A percentile compares a stretch with the other conserved stretches of the same genome.
Conservation (phyloP, 768 basidiomycete species). For the Tubosaeta sp. region DNA sequence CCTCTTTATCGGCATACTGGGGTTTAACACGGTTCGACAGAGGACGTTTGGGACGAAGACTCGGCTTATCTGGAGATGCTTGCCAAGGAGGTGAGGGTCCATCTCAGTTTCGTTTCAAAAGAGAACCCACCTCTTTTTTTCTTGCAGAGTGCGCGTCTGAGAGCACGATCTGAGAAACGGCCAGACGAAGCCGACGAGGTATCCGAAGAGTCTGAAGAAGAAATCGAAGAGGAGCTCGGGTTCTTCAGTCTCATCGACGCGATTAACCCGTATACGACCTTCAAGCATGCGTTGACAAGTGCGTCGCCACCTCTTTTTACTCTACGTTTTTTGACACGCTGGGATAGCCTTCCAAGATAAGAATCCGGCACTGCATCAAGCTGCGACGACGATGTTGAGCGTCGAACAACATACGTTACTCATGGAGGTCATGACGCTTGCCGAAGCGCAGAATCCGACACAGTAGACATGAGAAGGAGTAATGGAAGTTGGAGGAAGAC, state of each 20-base stretch:
- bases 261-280: slow-evolving; percentile 72
- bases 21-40: slow-evolving; percentile 30
- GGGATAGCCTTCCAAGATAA: slow-evolving; percentile 68
- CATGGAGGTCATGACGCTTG: slow-evolving; percentile 81
- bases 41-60: slow-evolving; percentile 89
- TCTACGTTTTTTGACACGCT: neutral
- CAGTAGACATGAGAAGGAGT: slow-evolving; percentile 3
- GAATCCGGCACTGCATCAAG: slow-evolving; percentile 62
- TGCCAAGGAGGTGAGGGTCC: slow-evolving; percentile 63
- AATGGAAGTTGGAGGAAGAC: neutral
- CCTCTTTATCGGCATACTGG: neutral
- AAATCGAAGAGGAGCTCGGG: slow-evolving; percentile 78
- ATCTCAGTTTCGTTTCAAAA: neutral
- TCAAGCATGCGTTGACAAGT: slow-evolving; percentile 79
- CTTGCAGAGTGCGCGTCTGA: slow-evolving; percentile 64
- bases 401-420: slow-evolving; percentile 76
- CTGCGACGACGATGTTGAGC: slow-evolving; percentile 63
- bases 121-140: neutral
- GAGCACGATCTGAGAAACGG: slow-evolving; percentile 52
- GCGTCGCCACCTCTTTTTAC: neutral
- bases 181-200: slow-evolving; percentile 24
- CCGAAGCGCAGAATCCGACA: slow-evolving; percentile 37
- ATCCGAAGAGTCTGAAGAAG: slow-evolving; percentile 45
- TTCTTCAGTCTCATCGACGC: slow-evolving; percentile 81
- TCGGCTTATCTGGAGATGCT: slow-evolving; percentile 86